Evolutionary conservation across 345 rosid genomes (phyloP).

Genomic region (Raphanus raphanistrum): DNA sequence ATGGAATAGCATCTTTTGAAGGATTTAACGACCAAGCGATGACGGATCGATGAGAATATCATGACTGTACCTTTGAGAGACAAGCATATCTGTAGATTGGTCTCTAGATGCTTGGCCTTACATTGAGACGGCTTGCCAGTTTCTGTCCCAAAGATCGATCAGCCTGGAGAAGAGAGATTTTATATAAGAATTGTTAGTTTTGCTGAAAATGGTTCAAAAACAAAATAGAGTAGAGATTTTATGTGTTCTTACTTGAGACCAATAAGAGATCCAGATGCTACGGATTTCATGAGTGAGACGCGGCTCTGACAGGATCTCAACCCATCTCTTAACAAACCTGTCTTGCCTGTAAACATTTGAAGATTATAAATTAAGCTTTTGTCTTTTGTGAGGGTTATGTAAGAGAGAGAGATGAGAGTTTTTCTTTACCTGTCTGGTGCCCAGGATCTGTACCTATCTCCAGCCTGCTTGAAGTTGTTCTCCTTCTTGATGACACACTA

Average conservation of each 20-base stretch:
- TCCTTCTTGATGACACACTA: conserved; percentile 76
- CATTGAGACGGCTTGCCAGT: conserved; percentile 66
- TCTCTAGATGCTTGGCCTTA: conserved; percentile 60
- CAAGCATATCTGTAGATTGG: not conserved
- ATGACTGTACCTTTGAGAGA: not conserved
- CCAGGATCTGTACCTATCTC: conserved; percentile 82
- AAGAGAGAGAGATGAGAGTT: not conserved
- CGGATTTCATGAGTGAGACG: conserved; percentile 78
- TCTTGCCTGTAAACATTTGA: conserved; percentile 60
- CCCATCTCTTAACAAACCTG: conserved; percentile 66
- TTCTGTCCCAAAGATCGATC: conserved; percentile 76
- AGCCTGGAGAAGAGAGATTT: conserved; percentile 39
- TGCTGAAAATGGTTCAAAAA: not conserved
- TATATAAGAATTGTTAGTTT: not conserved
- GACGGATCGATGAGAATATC: conserved; percentile 20
- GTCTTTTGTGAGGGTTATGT: not conserved
- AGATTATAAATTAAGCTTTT: not conserved
- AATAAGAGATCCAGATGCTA: conserved; percentile 80
- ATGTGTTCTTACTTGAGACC: conserved; percentile 57
- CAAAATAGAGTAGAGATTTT: not conserved
- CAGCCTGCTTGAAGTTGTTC: conserved; percentile 89
- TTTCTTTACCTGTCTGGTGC: conserved; percentile 65
- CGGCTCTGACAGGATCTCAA: conserved; percentile 68
- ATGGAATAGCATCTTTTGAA: not conserved
- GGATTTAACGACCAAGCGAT: conserved; percentile 14